Evolutionary conservation across 352 stramenopile species (phyloP).

Genomic region (Phytophthora colocasiae): DNA sequence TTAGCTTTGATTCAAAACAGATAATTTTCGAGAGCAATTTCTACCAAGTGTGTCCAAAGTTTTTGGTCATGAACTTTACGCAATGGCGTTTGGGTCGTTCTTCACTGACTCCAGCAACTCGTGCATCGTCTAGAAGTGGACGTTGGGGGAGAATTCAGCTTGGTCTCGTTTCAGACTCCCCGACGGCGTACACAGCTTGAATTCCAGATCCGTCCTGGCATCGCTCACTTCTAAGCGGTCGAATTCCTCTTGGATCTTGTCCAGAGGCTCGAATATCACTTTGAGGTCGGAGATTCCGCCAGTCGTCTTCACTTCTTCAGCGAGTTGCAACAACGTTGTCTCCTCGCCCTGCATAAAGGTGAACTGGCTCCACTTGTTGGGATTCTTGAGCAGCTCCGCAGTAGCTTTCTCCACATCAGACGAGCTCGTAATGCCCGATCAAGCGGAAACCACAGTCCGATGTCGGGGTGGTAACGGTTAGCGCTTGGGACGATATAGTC

Average conservation of each 20-base stretch:
- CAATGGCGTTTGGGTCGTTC: not conserved
- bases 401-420: slow-evolving; percentile 35
- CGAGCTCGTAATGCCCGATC: slow-evolving; percentile 39
- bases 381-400: slow-evolving; percentile 27
- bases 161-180: too few species aligned
- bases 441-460: slow-evolving; percentile 26
- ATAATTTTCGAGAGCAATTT: too few species aligned
- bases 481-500: slow-evolving; percentile 41
- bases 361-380: slow-evolving; percentile 38
- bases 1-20: not conserved
- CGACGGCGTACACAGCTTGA: slow-evolving; percentile 32
- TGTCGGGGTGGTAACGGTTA: slow-evolving; percentile 38
- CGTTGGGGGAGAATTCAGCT: too few species aligned
- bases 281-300: slow-evolving; percentile 32
- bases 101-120: not conserved
- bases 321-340: slow-evolving; percentile 44
- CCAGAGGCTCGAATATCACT: slow-evolving; percentile 25
- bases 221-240: slow-evolving; percentile 15
- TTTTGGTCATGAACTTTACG: not conserved
- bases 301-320: slow-evolving; percentile 30
- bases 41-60: too few species aligned
- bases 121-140: too few species aligned
- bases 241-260: slow-evolving; percentile 17
- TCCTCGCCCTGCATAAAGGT: slow-evolving; percentile 42
- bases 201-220: slow-evolving; percentile 10